Percentiles rank a stretch among this genome's conserved stretches.
Evolutionary conservation across 192 early-diverging fungal genomes (phyloP).

Genomic region (Pecoramyces ruminantium): DNA sequence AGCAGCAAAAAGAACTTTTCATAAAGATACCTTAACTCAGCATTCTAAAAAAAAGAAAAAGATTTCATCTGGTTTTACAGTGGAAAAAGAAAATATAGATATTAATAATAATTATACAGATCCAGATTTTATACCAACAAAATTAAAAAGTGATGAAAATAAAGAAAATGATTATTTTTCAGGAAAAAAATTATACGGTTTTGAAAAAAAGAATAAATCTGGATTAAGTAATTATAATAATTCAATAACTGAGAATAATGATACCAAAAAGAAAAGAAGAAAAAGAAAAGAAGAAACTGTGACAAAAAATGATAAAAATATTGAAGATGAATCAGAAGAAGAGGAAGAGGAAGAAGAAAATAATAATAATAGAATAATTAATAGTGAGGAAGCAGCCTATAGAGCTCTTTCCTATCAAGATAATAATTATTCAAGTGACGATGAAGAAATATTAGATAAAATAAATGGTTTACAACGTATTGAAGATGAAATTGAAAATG

Average conservation of each 20-base stretch:
- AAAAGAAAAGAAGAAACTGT: conserved; percentile 5
- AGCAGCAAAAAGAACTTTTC: not conserved
- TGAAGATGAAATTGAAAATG: conserved; percentile 15
- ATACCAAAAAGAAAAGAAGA: not conserved
- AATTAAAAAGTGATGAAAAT: not conserved
- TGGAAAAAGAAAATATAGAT: not conserved
- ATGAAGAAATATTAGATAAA: not conserved
- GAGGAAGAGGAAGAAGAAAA: conserved; percentile 8
- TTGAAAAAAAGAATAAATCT: not conserved
- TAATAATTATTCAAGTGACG: not conserved
- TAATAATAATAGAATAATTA: not conserved
- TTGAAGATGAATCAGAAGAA: conserved; percentile 2
- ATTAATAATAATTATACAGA: not conserved
- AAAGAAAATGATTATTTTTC: not conserved
- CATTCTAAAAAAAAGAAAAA: not conserved
- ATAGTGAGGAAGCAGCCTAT: not conserved
- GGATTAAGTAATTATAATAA: not conserved
- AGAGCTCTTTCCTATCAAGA: conserved; percentile 9
- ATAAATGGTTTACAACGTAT: not conserved
- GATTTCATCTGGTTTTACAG: not conserved
- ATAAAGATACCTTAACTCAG: not conserved
- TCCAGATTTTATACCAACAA: not conserved
- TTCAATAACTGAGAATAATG: not conserved
- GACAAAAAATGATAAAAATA: conserved; percentile 6
- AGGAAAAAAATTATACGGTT: not conserved